phyloP scores from a whole-genome alignment of 805 yeast genomes.

The Starmerella cellae region DNA sequence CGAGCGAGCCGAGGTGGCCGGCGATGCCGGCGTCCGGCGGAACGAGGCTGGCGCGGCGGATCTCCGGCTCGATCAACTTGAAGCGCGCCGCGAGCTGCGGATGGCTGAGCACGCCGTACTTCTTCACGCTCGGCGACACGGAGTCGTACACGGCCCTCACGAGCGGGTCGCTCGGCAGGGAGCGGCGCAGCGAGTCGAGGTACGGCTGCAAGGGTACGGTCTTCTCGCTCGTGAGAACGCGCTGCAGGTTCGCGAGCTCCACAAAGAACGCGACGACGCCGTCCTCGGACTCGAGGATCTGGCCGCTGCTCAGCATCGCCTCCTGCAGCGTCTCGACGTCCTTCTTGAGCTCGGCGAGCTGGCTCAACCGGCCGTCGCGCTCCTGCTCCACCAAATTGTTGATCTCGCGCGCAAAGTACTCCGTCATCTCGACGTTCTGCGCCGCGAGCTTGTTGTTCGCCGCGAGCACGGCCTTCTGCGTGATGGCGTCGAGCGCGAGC shows the following conservation, averaged over 20 bases:
- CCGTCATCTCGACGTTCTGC: slow-evolving; percentile 54
- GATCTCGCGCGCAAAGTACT: slow-evolving; percentile 48
- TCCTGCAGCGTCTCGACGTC: slow-evolving; percentile 44
- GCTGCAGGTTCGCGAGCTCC: slow-evolving; percentile 33
- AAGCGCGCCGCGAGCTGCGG: slow-evolving; percentile 71
- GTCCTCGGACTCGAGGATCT: slow-evolving; percentile 30
- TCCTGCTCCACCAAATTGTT: slow-evolving; percentile 50
- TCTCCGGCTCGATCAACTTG: slow-evolving; percentile 67
- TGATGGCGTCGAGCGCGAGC: slow-evolving; percentile 55
- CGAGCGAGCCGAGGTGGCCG: slow-evolving; percentile 71
- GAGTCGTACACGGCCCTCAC: slow-evolving; percentile 37
- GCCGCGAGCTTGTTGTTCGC: slow-evolving; percentile 61
- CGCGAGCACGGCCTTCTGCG: slow-evolving; percentile 49
- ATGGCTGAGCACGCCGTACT: slow-evolving; percentile 54
- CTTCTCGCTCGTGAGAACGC: slow-evolving; percentile 29
- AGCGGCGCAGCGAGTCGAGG: slow-evolving; percentile 24
- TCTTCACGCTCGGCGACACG: slow-evolving; percentile 34
- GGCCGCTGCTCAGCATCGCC: slow-evolving; percentile 29
- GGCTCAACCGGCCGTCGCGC: slow-evolving; percentile 65
- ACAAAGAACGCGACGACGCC: slow-evolving; percentile 33
- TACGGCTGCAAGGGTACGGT: slow-evolving; percentile 30
- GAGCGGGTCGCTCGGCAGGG: slow-evolving; percentile 38
- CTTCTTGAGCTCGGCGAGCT: slow-evolving; percentile 46
- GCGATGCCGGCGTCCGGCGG: slow-evolving; percentile 94
- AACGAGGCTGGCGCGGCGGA: slow-evolving; percentile 73